These are phyloP conservation scores for Turritis glabra DNA, from an alignment of 345 rosid genomes.

Conservation along the genomic window DNA sequence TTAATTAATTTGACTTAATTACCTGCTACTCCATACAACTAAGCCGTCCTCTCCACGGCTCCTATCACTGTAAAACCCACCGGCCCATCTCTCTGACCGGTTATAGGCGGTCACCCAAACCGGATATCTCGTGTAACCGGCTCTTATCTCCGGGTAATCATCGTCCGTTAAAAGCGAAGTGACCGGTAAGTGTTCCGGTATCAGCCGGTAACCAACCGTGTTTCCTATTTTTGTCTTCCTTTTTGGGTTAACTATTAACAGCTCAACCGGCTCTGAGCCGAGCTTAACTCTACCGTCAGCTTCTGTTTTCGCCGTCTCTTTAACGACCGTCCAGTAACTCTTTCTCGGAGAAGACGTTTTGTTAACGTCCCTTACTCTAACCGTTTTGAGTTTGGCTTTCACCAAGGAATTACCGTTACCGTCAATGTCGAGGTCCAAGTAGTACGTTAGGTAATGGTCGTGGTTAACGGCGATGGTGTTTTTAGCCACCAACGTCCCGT, in stretches of 20 bases:
- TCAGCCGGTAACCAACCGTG: conserved; percentile 63
- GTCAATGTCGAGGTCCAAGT: conserved; percentile 79
- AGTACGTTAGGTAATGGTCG: conserved; percentile 76
- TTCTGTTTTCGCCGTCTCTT: conserved; percentile 65
- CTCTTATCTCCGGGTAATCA: conserved; percentile 70
- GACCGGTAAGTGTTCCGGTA: conserved; percentile 48
- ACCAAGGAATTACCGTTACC: conserved; percentile 69
- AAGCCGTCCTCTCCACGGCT: conserved; percentile 79
- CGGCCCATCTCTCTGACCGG: conserved; percentile 84
- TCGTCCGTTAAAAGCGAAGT: conserved; percentile 55
- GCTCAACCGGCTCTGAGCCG: conserved; percentile 55
- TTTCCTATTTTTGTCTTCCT: conserved; percentile 66
- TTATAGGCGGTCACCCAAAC: conserved; percentile 80
- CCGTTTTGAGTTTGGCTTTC: conserved; percentile 53
- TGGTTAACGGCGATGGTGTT: conserved; percentile 73
- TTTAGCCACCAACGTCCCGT: conserved; percentile 64
- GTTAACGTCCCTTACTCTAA: conserved; percentile 27
- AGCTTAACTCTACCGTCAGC: conserved; percentile 57
- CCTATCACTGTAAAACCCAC: conserved; percentile 66
- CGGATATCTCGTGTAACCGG: conserved; percentile 60
- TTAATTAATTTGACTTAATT: background rate
- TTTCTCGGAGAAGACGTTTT: conserved; percentile 47
- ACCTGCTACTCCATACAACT: conserved; percentile 70
- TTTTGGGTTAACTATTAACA: conserved; percentile 61
- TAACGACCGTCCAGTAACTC: conserved; percentile 72